Base-by-base conservation (phyloP, 306 rosid genomes). In the Ceratonia siliqua region DNA sequence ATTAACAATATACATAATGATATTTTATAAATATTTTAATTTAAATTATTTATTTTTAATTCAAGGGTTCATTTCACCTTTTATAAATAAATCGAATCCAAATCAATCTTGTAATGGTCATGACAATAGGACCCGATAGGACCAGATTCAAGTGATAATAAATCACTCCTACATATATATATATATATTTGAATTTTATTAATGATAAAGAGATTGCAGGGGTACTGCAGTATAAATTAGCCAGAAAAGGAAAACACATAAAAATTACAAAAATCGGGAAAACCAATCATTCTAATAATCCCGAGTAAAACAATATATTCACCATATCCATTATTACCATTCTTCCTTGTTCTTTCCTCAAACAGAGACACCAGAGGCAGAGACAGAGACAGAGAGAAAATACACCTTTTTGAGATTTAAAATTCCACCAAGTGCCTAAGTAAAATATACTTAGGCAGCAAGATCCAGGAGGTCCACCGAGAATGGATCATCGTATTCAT, bases 161-260 rank as follows among this genome's bases (percentile, higher is more conserved):
- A n/a, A n/a, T n/a, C n/a, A n/a, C n/a, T n/a, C n/a, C n/a, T n/a
- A n/a, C n/a, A n/a, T n/a, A n/a, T n/a, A n/a, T n/a, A n/a, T n/a
- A 70, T 18, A 22, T 13, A 32, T 20, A 10, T 59, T 67, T 45
- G 13, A 28, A 77, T 33, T 67, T 59, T 5, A 35, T 18, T 11
- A 53, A 62, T 62, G 59, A 73, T 28, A 71, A n/a, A n/a, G n/a
- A 49, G 45, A 78, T 38, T 52, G 6, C 20, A 38, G 54, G 14
- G 41, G 38, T n/a, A 21, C 54, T 33, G 52, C 42, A 9, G 10
- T 4, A 53, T 6, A 21, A 21, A 28, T 12, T 52, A 43, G 33
- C 2, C 54, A 68, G 54, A 52, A 62, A 63, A 32, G 54, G 8
- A 71, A 18, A 10, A 5, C 59, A 2, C 3, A 39, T 13, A 12